Evolutionary conservation across 2,329 filamentous ascomycete species (phyloP).

Genomic region (Sarocladium oryzae): DNA sequence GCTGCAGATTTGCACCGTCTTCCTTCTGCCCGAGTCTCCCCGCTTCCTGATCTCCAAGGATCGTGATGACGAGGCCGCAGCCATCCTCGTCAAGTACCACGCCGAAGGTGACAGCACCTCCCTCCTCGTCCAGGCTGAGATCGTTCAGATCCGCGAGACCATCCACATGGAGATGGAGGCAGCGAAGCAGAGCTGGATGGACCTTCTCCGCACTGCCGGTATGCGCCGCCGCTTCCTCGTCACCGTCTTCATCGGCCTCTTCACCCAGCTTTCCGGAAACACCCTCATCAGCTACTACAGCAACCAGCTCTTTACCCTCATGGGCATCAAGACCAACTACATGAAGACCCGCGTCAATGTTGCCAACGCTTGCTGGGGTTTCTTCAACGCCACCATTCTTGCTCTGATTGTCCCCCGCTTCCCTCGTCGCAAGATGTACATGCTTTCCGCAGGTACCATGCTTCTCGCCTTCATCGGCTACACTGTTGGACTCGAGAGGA

Average conservation of each 20-base stretch:
- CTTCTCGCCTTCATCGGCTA: constrained; percentile 45
- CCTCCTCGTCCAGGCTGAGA: constrained; percentile 40
- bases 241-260: constrained; percentile 42
- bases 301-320: constrained; percentile 40
- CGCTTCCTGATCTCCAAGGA: constrained; percentile 26
- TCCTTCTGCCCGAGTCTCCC: constrained; percentile 41
- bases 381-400: constrained; percentile 34
- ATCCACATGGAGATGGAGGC: constrained; percentile 33
- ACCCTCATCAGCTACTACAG: constrained; percentile 32
- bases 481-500: constrained; percentile 40
- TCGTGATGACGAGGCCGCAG: constrained; percentile 36
- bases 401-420: constrained; percentile 40
- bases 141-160: constrained; percentile 42
- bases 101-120: constrained; percentile 38
- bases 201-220: constrained; percentile 44
- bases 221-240: constrained; percentile 45
- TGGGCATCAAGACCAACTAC: constrained; percentile 33
- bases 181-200: constrained; percentile 45
- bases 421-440: constrained; percentile 42
- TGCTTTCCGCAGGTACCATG: constrained; percentile 42
- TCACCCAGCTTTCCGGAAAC: constrained; percentile 49
- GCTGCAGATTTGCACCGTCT: constrained; percentile 32
- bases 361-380: constrained; percentile 35
- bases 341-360: constrained; percentile 42
- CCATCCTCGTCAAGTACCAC: constrained; percentile 42